Evolutionary conservation across 2,329 filamentous ascomycete species (phyloP).

Genomic region (Mariannaea sp.): DNA sequence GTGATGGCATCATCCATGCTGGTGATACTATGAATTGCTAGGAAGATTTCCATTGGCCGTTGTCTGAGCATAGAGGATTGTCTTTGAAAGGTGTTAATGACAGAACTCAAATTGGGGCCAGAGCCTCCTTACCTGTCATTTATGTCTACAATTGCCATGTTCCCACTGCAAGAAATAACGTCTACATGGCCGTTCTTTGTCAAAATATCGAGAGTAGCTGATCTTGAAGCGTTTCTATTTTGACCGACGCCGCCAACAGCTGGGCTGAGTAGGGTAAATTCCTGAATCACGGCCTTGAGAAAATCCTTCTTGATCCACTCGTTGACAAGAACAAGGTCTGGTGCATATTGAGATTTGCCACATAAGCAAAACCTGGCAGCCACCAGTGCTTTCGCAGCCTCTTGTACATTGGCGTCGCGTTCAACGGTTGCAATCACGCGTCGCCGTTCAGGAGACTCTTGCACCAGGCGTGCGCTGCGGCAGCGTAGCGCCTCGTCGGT

Average conservation of each 20-base stretch:
- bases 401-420: conserved; percentile 10
- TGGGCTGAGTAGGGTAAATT: conserved; percentile 1
- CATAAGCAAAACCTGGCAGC: conserved; percentile 22
- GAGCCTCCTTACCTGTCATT: conserved; percentile 5
- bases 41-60: too few species aligned
- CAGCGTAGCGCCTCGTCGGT: too few species aligned
- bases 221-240: conserved; percentile 9
- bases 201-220: too few species aligned
- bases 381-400: conserved; percentile 25
- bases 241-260: too few species aligned
- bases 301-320: conserved; percentile 34
- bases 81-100: not conserved
- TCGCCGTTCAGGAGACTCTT: too few species aligned
- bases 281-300: conserved; percentile 15
- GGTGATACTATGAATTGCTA: too few species aligned
- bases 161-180: conserved; percentile 7
- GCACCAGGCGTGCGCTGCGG: too few species aligned
- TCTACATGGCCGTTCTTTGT: conserved; percentile 8
- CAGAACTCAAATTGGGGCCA: too few species aligned
- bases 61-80: too few species aligned
- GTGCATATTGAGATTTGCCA: conserved; percentile 29
- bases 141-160: conserved; percentile 17
- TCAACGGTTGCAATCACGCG: conserved; percentile 31
- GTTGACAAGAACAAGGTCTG: conserved; percentile 29
- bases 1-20: too few species aligned